Conservation (phyloP, 169 alveolate genomes). For the Babesia microti region DNA sequence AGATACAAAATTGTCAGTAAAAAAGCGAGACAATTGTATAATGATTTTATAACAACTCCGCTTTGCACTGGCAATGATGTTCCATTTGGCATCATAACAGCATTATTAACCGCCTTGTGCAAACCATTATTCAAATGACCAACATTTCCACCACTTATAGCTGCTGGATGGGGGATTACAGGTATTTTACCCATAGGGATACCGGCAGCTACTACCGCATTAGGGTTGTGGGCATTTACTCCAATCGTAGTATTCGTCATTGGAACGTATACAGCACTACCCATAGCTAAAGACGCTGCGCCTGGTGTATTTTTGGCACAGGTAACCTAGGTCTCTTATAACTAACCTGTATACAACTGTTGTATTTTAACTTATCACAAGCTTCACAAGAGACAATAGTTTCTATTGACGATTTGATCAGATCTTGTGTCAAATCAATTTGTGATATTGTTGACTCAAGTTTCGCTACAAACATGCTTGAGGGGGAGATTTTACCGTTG, state of each 20-base stretch:
- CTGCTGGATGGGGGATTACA: too few species aligned
- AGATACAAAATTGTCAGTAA: background rate
- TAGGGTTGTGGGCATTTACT: background rate
- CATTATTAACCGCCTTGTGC: background rate
- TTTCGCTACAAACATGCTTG: conserved; percentile 20
- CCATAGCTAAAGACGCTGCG: background rate
- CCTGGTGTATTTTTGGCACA: background rate
- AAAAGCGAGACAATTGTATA: background rate
- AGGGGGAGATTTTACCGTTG: conserved; percentile 14
- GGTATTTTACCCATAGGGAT: too few species aligned
- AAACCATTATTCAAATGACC: too few species aligned
- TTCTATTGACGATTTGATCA: conserved; percentile 13
- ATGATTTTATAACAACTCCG: conserved; percentile 1
- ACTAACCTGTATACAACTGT: conserved; percentile 40
- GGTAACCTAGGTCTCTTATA: conserved; percentile 9
- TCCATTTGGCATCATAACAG: background rate
- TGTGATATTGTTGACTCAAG: conserved; percentile 10
- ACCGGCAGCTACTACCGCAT: background rate
- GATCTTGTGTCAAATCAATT: conserved; percentile 1
- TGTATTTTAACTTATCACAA: conserved; percentile 7
- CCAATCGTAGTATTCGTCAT: background rate
- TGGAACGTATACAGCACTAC: background rate
- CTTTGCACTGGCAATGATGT: background rate
- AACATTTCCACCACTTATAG: too few species aligned
- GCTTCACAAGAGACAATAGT: conserved; percentile 12